Evolutionary conservation across 1,284 basidiomycete species (phyloP), one percentile per base, ranked within the genome.

Genomic region (Spongiforma sp.): DNA sequence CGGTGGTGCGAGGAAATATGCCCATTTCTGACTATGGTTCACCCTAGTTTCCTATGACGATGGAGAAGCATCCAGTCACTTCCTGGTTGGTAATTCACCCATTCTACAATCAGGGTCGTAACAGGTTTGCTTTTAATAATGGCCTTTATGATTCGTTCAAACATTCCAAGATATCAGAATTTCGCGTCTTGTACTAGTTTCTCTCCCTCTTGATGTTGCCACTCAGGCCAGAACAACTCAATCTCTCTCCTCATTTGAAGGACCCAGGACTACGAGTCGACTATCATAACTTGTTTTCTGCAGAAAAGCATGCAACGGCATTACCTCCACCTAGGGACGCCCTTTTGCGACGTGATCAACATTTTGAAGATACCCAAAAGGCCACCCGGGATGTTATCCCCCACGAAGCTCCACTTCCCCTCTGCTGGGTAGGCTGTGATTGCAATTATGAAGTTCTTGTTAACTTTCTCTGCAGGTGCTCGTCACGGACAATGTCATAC

Each of bases 401-500:
- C 15, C 64, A 59, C 28, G 73, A 71, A 26, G 67, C 67, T 55
- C 73, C 72, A 33, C 74, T 73, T 60, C 72, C 73, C 5, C 69
- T 73, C 8, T 41, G 37, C 33, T 73, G 72, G 72, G 72, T 76
- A 52, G n/a, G 73, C 62, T 34, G 28, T 19, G 4, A 41, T 30
- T 19, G 11, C 12, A 3, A 10, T 36, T 41, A 9, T 39, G 26
- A 21, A 4, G 6, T 30, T n/a, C 17, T 21, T 21, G 5, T 26
- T 26, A 28, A 7, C 41, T 36, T 39, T 57, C 19, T 41, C 7
- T n/a, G 12, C 53, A 74, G 71, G 74, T 74, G 17, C 65, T 72
- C 30, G 75, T 74, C 36, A 59, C 34, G 19, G 75, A 77, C 37
- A 77, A 74, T 24, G 26, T 75, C 26, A 73, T 74, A 54, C 75